Evolutionary conservation across 768 basidiomycete genomes (phyloP).

Genomic region (Hygrophorus pudorinus): DNA sequence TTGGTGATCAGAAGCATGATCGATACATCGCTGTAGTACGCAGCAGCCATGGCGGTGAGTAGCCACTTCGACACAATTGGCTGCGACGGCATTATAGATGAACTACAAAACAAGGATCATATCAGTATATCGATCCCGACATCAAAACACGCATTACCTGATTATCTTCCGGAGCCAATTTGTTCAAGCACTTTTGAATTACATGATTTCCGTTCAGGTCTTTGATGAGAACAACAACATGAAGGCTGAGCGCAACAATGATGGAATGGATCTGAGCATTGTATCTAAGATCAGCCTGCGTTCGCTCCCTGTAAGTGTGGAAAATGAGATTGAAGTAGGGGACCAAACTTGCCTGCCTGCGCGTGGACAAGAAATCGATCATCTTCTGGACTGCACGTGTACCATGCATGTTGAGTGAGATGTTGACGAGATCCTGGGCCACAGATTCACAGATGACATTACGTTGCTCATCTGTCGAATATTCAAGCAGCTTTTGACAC

Average conservation of each 20-base stretch:
- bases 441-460: constrained; percentile 97
- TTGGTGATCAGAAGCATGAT: constrained; percentile 94
- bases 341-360: constrained; percentile 68
- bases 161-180: constrained; percentile 96
- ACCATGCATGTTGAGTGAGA: constrained; percentile 99
- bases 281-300: constrained; percentile 74
- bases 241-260: constrained; percentile 91
- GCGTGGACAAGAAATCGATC: constrained; percentile 97
- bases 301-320: constrained; percentile 40
- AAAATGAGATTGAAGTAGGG: constrained; percentile 22
- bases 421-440: constrained; percentile 93
- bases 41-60: constrained; percentile 98
- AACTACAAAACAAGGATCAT: constrained; percentile 40
- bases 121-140: not conserved
- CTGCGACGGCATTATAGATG: constrained; percentile 98
- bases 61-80: constrained; percentile 98
- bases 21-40: constrained; percentile 95
- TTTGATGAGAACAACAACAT: constrained; percentile 99
- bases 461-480: constrained; percentile 94
- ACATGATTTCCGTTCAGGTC: constrained; percentile 96
- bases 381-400: constrained; percentile 99
- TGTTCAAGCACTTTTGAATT: constrained; percentile 98
- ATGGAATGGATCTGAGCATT: constrained; percentile 92
- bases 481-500: constrained; percentile 96
- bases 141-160: constrained; percentile 44